Evolutionary conservation across 345 rosid genomes (phyloP), one percentile per base, ranked within the genome.

Genomic region (Eucalyptus cloeziana): DNA sequence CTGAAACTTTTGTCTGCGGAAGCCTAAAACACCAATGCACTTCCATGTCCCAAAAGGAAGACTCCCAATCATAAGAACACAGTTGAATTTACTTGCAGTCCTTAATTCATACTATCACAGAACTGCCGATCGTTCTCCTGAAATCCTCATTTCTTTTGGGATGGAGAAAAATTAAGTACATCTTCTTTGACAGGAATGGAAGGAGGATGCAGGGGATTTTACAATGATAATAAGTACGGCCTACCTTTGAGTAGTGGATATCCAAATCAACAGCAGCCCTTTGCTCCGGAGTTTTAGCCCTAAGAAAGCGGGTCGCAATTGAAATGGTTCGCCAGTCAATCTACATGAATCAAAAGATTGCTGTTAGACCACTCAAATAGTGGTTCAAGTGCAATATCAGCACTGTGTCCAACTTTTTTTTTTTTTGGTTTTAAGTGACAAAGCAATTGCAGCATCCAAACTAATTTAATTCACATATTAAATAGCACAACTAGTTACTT

Each of bases 191-290:
- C 56, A 17, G 44, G 24, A 16, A 50, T 19, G 87, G 56, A 24
- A 86, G 44, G 64, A 86, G 30, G 64, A 86, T 17, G 27, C 8
- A n/a, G 30, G 33, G 56, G 30, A 45, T 86, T 76, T 76, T 37
- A 76, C 85, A 86, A 10, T 2, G 33, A 89, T 31, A 51, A 51
- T 69, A 33, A 51, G 37, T 31, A 88, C 49, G 22, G 88, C 88
- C 86, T 24, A 96, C 99, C 98, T 94, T 90, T 76, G 99, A 89
- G 89, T 96, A 98, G 91, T 98, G 99, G 43, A 99, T 95, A 91
- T 98, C 99, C 94, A 98, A 92, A 93, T 98, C 99, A 91, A 98
- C 99, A 14, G 97, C 97, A 85, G 99, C 99, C 90, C 99, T 94
- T 91, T 97, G 94, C 89, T 95, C 94, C 4, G 99, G 99, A 85